Evolutionary conservation across 2,329 filamentous ascomycete species (phyloP).

Genomic region (Penicillium sp.): DNA sequence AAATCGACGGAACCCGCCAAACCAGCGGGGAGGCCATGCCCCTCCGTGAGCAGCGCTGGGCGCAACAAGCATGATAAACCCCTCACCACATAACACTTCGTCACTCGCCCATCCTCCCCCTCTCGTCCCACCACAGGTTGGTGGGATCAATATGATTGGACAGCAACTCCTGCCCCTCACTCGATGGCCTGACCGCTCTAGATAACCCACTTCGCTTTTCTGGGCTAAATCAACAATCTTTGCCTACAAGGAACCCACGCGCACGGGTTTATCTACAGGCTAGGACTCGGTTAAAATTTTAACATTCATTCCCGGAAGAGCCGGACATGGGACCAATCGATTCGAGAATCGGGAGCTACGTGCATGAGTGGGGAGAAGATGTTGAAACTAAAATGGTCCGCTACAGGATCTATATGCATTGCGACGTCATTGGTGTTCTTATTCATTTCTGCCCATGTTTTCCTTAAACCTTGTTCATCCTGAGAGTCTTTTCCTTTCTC

Average conservation of each 20-base stretch:
- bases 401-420: not conserved
- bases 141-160: not conserved
- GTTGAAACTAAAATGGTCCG: slow-evolving; percentile 2
- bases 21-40: slow-evolving; percentile 60
- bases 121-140: not conserved
- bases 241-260: not conserved
- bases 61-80: slow-evolving; percentile 48
- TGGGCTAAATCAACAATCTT: not conserved
- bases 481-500: not conserved
- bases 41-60: slow-evolving; percentile 78
- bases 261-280: not conserved
- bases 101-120: not conserved
- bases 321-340: slow-evolving; percentile 2
- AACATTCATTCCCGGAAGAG: not conserved
- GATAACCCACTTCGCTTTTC: not conserved
- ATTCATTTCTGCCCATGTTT: not conserved
- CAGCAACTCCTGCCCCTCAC: not conserved
- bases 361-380: slow-evolving; percentile 1
- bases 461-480: not conserved
- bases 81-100: not conserved
- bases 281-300: not conserved
- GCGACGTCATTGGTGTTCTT: slow-evolving; percentile 11
- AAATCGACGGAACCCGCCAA: slow-evolving; percentile 63
- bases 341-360: slow-evolving; percentile 2
- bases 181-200: not conserved